phyloP scores from a whole-genome alignment of 1,139 yeast species.

The Protomyces arabidopsidicola region DNA sequence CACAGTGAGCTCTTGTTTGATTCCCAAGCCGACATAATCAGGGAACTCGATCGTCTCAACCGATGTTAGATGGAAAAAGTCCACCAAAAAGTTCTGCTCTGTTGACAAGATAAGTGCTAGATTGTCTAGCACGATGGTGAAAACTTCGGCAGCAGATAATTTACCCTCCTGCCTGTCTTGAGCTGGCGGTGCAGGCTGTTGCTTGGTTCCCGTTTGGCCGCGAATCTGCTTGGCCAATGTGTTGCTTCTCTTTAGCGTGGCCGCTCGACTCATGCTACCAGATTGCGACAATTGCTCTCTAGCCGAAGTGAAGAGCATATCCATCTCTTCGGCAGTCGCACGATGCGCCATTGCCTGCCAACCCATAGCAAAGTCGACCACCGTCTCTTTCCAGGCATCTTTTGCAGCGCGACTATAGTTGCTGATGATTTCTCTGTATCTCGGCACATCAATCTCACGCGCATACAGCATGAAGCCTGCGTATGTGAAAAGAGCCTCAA shows the following conservation, averaged over 20 bases:
- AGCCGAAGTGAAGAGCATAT: conserved; percentile 32
- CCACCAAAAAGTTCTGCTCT: conserved; percentile 62
- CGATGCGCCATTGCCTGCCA: conserved; percentile 35
- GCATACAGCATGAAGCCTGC: conserved; percentile 63
- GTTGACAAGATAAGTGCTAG: conserved; percentile 47
- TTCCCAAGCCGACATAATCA: conserved; percentile 45
- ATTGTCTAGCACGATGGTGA: conserved; percentile 38
- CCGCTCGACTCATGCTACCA: conserved; percentile 19
- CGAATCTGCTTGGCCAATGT: conserved; percentile 21
- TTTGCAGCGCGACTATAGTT: conserved; percentile 37
- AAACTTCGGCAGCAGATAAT: conserved; percentile 27
- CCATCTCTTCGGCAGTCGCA: conserved; percentile 31
- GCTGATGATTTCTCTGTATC: conserved; percentile 44
- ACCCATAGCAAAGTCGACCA: conserved; percentile 38
- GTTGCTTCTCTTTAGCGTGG: conserved; percentile 36
- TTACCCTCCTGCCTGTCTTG: conserved; percentile 12
- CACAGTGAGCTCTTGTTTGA: conserved; percentile 39
- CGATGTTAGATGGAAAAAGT: conserved; percentile 63
- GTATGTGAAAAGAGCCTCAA: conserved; percentile 37
- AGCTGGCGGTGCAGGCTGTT: conserved; percentile 35
- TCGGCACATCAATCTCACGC: conserved; percentile 49
- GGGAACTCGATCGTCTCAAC: conserved; percentile 48
- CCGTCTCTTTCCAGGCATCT: conserved; percentile 36
- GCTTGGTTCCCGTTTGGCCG: conserved; percentile 30
- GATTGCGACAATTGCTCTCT: conserved; percentile 19